A percentile compares a stretch with the other conserved stretches of the same genome.
phyloP scores from a whole-genome alignment of 345 rosid species.

The Acer negundo region DNA sequence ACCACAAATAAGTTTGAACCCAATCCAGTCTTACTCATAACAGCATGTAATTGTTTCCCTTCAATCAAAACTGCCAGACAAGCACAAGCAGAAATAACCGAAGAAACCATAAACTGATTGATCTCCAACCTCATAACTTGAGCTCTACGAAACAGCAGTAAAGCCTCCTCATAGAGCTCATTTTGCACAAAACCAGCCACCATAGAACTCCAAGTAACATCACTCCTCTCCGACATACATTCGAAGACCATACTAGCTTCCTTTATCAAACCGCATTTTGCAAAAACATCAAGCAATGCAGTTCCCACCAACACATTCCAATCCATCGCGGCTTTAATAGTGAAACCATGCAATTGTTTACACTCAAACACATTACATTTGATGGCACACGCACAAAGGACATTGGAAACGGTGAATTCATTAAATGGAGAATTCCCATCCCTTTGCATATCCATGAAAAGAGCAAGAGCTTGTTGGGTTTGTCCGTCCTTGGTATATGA shows the following conservation, averaged over 20 bases:
- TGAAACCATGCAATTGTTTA: conserved; percentile 64
- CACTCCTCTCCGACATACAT: conserved; percentile 61
- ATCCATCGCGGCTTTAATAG: conserved; percentile 52
- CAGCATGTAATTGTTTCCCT: conserved; percentile 73
- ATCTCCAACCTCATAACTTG: conserved; percentile 46
- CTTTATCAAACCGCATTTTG: conserved; percentile 56
- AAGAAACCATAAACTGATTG: conserved; percentile 64
- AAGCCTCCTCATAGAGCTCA: conserved; percentile 71
- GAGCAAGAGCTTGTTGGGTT: conserved; percentile 41
- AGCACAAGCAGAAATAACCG: conserved; percentile 75
- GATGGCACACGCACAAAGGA: conserved; percentile 66
- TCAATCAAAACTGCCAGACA: conserved; percentile 63
- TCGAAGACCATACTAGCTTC: conserved; percentile 60
- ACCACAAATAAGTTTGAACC: conserved; percentile 52
- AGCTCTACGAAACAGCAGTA: conserved; percentile 43
- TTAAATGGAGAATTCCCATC: conserved; percentile 37
- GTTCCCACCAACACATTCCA: conserved; percentile 62
- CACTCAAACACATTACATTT: conserved; percentile 44
- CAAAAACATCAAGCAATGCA: conserved; percentile 80
- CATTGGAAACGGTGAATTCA: conserved; percentile 74
- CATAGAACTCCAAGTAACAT: conserved; percentile 90
- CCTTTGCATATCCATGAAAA: conserved; percentile 55
- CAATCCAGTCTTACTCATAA: conserved; percentile 64
- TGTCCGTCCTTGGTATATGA: conserved; percentile 41
- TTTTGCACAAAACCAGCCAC: conserved; percentile 71